Conservation (phyloP, 106 monocot species). For the Dendrobium nobile region DNA sequence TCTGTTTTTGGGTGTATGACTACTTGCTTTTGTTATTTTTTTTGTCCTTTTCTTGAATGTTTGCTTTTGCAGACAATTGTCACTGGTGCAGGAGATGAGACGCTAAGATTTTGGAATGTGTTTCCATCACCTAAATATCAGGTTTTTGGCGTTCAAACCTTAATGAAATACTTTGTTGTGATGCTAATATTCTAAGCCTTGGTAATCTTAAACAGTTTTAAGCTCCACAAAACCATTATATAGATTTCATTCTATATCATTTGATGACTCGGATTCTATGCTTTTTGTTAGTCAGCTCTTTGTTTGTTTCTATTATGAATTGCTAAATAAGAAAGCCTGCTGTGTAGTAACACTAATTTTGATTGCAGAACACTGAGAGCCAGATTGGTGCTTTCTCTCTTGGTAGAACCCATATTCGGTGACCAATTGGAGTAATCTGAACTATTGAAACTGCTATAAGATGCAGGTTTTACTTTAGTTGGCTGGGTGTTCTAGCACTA, state of each 20-base stretch:
- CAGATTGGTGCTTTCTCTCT: constrained; percentile 18
- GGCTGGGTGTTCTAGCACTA: neutral
- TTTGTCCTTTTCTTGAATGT: neutral
- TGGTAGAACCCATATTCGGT: constrained; percentile 25
- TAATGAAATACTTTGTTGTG: neutral
- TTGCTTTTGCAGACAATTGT: constrained; percentile 74
- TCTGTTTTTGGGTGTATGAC: neutral
- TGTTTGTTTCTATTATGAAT: neutral
- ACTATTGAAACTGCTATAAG: neutral
- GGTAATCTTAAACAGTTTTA: no score
- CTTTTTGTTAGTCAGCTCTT: neutral
- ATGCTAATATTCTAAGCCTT: neutral
- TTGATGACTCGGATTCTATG: neutral
- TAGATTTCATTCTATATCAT: neutral
- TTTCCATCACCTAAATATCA: constrained; percentile 85
- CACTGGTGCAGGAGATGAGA: constrained; percentile 95
- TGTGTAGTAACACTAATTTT: neutral
- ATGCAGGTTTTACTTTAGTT: neutral
- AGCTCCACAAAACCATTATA: neutral
- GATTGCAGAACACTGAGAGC: constrained; percentile 14
- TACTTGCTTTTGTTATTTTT: neutral
- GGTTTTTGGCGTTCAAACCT: constrained; percentile 24
- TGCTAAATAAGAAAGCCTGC: neutral
- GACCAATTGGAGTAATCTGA: neutral
- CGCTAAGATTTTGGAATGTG: constrained; percentile 91